A percentile compares a stretch with the other conserved stretches of the same genome.
phyloP scores from a whole-genome alignment of 305 asterid genomes.

The Fraxinus paxiana region DNA sequence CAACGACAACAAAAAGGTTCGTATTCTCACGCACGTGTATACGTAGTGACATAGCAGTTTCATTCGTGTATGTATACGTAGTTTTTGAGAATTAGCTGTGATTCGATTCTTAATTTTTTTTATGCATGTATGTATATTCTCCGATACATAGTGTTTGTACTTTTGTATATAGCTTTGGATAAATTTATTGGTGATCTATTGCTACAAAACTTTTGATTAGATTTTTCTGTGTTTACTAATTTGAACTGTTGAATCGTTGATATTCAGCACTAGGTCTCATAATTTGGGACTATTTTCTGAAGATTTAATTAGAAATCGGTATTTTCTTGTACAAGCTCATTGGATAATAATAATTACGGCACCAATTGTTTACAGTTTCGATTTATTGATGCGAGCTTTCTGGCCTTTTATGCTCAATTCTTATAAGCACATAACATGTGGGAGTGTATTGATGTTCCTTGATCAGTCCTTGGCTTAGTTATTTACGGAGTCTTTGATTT shows the following conservation, averaged over 20 bases:
- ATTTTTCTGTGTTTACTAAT: not conserved
- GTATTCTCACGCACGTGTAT: not conserved
- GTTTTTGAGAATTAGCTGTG: not conserved
- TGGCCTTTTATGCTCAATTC: not conserved
- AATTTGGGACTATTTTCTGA: not conserved
- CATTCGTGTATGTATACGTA: not conserved
- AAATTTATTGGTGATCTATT: not conserved
- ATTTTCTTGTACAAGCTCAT: not conserved
- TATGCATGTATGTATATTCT: not conserved
- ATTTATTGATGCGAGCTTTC: not conserved
- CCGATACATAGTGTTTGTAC: not conserved
- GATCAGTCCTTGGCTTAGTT: not conserved
- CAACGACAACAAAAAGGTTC: not conserved
- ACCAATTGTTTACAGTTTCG: not conserved
- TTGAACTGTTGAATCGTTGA: not conserved
- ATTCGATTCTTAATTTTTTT: not conserved
- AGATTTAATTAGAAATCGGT: not conserved
- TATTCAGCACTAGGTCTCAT: not conserved
- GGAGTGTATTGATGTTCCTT: not conserved
- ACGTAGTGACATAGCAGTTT: not conserved
- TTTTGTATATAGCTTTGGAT: not conserved
- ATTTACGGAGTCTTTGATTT: not conserved
- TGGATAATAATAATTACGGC: not conserved
- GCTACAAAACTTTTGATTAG: not conserved
- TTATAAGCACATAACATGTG: not conserved